A percentile compares a stretch with the other conserved stretches of the same genome.
Evolutionary conservation across 164 flowering plant genomes (phyloP).

Genomic region (Nymphaea colorata): DNA sequence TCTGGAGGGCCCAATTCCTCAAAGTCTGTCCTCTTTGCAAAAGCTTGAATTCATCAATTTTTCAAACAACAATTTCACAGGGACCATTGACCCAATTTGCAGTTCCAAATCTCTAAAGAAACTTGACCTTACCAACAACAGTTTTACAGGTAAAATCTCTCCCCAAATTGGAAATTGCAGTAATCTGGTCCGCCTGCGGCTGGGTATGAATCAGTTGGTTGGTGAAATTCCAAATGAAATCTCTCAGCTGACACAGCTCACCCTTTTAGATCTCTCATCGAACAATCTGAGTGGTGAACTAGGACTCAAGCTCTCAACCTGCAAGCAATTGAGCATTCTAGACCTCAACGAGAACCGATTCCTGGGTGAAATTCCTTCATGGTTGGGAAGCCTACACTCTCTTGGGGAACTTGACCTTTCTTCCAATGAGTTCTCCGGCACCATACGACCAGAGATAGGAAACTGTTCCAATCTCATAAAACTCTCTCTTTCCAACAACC

Average conservation of each 20-base stretch:
- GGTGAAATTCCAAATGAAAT: conserved; percentile 52
- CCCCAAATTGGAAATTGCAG: conserved; percentile 33
- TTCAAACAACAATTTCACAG: conserved; percentile 64
- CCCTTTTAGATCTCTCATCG: conserved; percentile 65
- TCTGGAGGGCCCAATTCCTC: conserved; percentile 73
- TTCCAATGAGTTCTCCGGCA: conserved; percentile 50
- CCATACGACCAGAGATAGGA: conserved; percentile 51
- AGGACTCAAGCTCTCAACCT: conserved; percentile 30
- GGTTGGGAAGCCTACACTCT: conserved; percentile 52
- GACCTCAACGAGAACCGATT: conserved; percentile 43
- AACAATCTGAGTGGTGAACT: conserved; percentile 52
- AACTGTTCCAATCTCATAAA: conserved; percentile 56
- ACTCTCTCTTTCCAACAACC: conserved; percentile 60
- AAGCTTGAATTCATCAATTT: conserved; percentile 60
- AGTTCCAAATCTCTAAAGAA: conserved; percentile 43
- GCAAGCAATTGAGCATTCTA: conserved; percentile 43
- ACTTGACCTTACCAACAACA: conserved; percentile 75
- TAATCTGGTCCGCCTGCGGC: conserved; percentile 59
- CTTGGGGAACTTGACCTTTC: conserved; percentile 84
- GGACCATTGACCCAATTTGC: conserved; percentile 46
- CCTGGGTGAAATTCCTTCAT: conserved; percentile 44
- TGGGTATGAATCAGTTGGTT: conserved; percentile 48
- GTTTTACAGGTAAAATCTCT: conserved; percentile 73
- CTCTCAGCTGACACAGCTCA: conserved; percentile 45
- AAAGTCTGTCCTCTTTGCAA: conserved; percentile 53